Percentiles rank a stretch among this genome's conserved stretches.
These are phyloP conservation scores for Picea sitchensis DNA, from an alignment of 75 land plant genomes.

Conservation along the genomic window DNA sequence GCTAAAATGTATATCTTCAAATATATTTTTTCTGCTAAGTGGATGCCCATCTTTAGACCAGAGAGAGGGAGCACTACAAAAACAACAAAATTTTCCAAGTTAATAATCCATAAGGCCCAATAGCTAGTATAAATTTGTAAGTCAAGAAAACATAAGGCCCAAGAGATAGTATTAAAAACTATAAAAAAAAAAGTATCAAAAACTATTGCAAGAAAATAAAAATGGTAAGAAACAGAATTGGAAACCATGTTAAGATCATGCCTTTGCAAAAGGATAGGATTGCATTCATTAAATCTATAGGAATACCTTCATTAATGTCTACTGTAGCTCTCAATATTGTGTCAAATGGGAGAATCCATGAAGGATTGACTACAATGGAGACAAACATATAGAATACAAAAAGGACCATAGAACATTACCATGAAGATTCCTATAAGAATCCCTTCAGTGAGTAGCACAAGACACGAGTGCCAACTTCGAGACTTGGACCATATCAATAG, in stretches of 20 bases:
- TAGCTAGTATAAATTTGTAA: not conserved
- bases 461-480: too few species aligned
- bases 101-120: not conserved
- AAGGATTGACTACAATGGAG: not conserved
- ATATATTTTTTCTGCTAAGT: slow-evolving; percentile 33
- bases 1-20: slow-evolving; percentile 45
- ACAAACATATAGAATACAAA: not conserved
- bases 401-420: not conserved
- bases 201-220: not conserved
- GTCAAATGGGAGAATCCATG: too few species aligned
- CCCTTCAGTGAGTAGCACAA: too few species aligned
- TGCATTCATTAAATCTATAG: too few species aligned
- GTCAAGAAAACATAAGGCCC: too few species aligned
- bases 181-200: not conserved
- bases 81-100: not conserved
- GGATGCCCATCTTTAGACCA: slow-evolving; percentile 80
- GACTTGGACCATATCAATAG: not conserved
- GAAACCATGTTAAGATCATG: not conserved
- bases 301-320: not conserved
- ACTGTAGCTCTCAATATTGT: not conserved
- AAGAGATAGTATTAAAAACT: not conserved
- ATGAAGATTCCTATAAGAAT: not conserved
- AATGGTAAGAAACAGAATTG: not conserved
- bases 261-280: not conserved
- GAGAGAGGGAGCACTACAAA: slow-evolving; percentile 79